A percentile compares a stretch with the other conserved stretches of the same genome.
phyloP scores from a whole-genome alignment of 1,284 basidiomycete species.

The Earliella scabrosa region DNA sequence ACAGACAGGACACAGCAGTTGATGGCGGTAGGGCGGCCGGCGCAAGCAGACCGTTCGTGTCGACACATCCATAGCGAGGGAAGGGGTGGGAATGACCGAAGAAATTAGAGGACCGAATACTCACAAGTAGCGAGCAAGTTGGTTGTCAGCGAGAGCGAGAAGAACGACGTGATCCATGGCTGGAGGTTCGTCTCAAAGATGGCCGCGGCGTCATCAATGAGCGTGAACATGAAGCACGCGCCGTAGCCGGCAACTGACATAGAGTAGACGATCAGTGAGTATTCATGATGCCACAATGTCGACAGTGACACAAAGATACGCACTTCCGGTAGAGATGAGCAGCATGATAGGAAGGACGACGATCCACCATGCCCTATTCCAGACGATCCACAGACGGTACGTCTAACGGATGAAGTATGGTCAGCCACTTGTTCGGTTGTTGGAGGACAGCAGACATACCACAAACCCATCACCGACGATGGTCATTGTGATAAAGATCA shows the following conservation, averaged over 20 bases:
- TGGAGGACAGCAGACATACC: background rate
- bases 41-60: no score
- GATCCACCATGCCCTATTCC: constrained; percentile 16
- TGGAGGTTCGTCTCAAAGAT: constrained; percentile 15
- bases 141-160: constrained; percentile 17
- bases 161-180: constrained; percentile 21
- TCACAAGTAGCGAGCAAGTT: constrained; percentile 19
- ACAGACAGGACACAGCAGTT: no score
- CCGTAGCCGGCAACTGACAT: constrained; percentile 16
- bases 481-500: constrained; percentile 20
- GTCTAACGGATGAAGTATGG: background rate
- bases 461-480: constrained; percentile 20
- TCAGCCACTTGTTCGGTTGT: background rate
- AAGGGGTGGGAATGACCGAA: no score
- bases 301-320: background rate
- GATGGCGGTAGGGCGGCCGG: background rate
- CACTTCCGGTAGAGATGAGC: constrained; percentile 13
- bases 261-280: background rate
- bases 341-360: constrained; percentile 8
- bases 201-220: constrained; percentile 4
- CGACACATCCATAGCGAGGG: no score
- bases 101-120: no score
- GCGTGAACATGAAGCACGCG: constrained; percentile 16
- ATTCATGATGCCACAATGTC: background rate
- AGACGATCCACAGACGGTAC: constrained; percentile 20